Conservation (phyloP, 2,329 filamentous ascomycete species). For the Dactylellina haptotyla region DNA sequence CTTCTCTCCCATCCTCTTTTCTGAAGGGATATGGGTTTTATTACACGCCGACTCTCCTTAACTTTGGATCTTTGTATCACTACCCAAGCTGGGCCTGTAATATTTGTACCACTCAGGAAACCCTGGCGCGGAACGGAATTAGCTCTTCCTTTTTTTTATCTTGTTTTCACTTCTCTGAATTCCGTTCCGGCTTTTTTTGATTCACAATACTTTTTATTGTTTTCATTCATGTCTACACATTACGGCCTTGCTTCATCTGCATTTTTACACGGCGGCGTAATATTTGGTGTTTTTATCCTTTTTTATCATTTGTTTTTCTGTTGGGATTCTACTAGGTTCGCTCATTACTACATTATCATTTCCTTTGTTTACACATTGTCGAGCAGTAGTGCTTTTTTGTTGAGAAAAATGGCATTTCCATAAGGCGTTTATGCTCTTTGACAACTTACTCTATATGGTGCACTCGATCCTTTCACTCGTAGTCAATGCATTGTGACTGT, state of each 20-base stretch:
- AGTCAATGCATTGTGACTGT: too few species aligned
- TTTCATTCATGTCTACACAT: slow-evolving; percentile 31
- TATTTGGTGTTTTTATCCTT: slow-evolving; percentile 4
- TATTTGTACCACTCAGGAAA: slow-evolving; percentile 54
- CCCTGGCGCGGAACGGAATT: slow-evolving; percentile 38
- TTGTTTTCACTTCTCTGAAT: slow-evolving; percentile 7
- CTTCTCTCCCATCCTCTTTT: slow-evolving; percentile 20
- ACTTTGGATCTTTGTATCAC: slow-evolving; percentile 41
- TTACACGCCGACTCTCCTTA: slow-evolving; percentile 39
- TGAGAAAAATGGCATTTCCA: slow-evolving; percentile 9
- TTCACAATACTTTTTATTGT: slow-evolving; percentile 13
- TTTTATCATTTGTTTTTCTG: background rate
- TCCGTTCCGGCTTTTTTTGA: slow-evolving; percentile 39
- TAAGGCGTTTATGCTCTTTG: slow-evolving; percentile 25
- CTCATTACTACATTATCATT: background rate
- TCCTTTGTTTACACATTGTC: background rate
- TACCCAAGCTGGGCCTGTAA: slow-evolving; percentile 52
- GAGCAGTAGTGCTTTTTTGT: background rate
- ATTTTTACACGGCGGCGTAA: slow-evolving; percentile 42
- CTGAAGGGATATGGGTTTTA: slow-evolving; percentile 12
- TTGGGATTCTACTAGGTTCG: background rate
- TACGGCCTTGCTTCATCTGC: slow-evolving; percentile 36
- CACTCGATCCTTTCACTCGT: too few species aligned
- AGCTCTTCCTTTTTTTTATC: slow-evolving; percentile 10
- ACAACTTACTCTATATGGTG: background rate